Evolutionary conservation across 2,329 filamentous ascomycete species (phyloP), one percentile per base, ranked within the genome.

Genomic region (Chaetomiaceae sp.): DNA sequence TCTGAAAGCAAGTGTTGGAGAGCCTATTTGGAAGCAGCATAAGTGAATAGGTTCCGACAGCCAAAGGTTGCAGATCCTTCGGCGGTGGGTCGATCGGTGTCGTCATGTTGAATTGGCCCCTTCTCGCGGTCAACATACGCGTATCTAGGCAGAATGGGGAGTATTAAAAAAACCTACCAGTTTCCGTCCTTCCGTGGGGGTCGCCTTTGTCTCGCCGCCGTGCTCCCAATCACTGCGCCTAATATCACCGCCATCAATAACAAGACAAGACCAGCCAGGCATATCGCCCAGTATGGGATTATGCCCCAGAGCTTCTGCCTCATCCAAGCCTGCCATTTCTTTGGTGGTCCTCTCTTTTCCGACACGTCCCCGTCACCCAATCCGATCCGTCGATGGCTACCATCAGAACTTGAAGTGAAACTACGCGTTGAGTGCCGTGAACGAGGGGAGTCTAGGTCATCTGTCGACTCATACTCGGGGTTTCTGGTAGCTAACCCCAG

Each of bases 271-370:
- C 72, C 62, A 2, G 78, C 65, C 11, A 85, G 64, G 41, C 74
- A 74, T 27, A 85, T 73, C 1, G 78, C 80, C 82, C 82, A 86
- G 53, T 79, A 78, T 0, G 82, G 82, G 18, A 86, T 69, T 1
- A 59, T 72, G 5, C 80, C 79, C 63, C 78, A 82, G 4, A 82
- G 62, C 58, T 77, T 81, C 62, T 72, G 76, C 62, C 73, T 77
- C 10, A 80, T 81, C 41, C 73, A 69, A 10, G 66, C 61, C 64
- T 82, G 76, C 78, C 80, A 84, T 42, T 66, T 71, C 57, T 76
- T 80, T 20, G 68, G 64, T 4, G 69, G 66, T 8, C 67, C 59
- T 14, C 71, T 69, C 61, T 85, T 81, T 62, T 84, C 75, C 1
- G 71, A 70, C 13, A 73, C 57, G 20, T 59, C 66, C 14, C 65